Evolutionary conservation across 208 protist species (phyloP).

Genomic region (Balamuthia mandrillaris): DNA sequence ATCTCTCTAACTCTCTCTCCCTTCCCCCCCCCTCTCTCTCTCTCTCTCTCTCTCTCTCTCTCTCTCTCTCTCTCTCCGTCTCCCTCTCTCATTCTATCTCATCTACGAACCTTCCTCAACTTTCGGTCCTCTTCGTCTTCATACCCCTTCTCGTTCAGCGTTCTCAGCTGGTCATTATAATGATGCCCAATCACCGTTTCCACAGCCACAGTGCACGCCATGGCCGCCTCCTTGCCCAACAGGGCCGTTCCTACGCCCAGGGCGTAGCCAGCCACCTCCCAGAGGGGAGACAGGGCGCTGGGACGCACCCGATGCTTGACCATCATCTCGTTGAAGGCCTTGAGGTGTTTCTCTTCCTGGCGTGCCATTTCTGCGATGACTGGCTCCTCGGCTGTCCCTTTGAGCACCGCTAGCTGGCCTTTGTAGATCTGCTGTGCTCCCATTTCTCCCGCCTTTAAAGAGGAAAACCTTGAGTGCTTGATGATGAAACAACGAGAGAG

Average conservation of each 20-base stretch:
- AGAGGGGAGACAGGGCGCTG: conserved; percentile 62
- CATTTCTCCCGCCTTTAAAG: conserved; percentile 60
- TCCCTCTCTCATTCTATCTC: too few relatives aligned
- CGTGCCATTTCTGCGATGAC: conserved; percentile 61
- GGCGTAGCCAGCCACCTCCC: conserved; percentile 63
- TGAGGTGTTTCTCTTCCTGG: conserved; percentile 65
- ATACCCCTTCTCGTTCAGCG: conserved; percentile 44
- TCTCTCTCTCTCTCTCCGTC: too few relatives aligned
- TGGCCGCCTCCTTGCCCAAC: conserved; percentile 71
- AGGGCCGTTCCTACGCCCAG: conserved; percentile 61
- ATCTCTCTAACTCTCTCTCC: not conserved
- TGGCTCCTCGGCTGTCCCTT: conserved; percentile 25
- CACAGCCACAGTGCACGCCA: conserved; percentile 72
- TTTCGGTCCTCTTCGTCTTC: conserved; percentile 41
- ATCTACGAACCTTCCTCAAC: not conserved
- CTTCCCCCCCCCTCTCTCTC: too few relatives aligned
- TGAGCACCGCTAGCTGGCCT: conserved; percentile 62
- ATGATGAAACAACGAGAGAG: not conserved
- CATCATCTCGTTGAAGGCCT: conserved; percentile 56
- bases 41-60: too few relatives aligned
- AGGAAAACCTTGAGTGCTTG: not conserved
- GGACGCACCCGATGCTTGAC: conserved; percentile 59
- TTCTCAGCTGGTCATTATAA: conserved; percentile 71
- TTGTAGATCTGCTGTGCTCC: conserved; percentile 67
- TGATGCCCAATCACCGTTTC: conserved; percentile 69